Conservation (phyloP, 2,329 filamentous ascomycete genomes). For the Clonostachys chloroleuca region DNA sequence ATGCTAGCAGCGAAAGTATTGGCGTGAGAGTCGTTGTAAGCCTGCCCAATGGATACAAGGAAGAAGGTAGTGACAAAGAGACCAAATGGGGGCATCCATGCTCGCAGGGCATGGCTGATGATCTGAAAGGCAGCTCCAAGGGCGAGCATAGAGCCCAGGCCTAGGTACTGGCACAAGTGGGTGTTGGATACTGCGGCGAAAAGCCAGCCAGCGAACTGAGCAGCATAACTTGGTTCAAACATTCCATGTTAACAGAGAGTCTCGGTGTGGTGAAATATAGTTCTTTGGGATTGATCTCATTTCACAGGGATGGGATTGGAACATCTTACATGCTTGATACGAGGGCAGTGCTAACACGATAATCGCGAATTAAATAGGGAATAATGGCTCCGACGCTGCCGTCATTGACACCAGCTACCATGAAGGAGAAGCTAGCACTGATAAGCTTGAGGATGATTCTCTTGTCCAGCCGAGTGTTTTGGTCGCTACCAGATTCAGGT, state of each 20-base stretch:
- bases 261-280: background rate
- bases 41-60: constrained; percentile 53
- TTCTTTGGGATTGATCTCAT: background rate
- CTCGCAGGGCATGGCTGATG: constrained; percentile 45
- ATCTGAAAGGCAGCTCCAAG: constrained; percentile 53
- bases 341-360: constrained; percentile 45
- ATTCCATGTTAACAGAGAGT: background rate
- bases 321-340: constrained; percentile 41
- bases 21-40: constrained; percentile 58
- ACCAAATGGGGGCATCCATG: constrained; percentile 52
- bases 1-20: constrained; percentile 56
- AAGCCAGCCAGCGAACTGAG: constrained; percentile 57
- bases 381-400: constrained; percentile 59
- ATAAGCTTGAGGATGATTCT: constrained; percentile 36
- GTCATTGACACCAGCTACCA: constrained; percentile 62
- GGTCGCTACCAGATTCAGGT: too few species aligned
- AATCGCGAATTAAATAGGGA: constrained; percentile 56
- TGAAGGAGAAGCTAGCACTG: constrained; percentile 57
- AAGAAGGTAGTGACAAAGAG: constrained; percentile 55
- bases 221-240: constrained; percentile 35
- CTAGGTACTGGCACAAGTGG: constrained; percentile 43
- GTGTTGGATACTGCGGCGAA: constrained; percentile 53
- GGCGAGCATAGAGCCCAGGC: constrained; percentile 50
- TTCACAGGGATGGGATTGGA: background rate
- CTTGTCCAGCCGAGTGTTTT: too few species aligned